Evolutionary conservation across 2,329 filamentous ascomycete species (phyloP), one percentile per base, ranked within the genome.

Genomic region (Botrytis elliptica): DNA sequence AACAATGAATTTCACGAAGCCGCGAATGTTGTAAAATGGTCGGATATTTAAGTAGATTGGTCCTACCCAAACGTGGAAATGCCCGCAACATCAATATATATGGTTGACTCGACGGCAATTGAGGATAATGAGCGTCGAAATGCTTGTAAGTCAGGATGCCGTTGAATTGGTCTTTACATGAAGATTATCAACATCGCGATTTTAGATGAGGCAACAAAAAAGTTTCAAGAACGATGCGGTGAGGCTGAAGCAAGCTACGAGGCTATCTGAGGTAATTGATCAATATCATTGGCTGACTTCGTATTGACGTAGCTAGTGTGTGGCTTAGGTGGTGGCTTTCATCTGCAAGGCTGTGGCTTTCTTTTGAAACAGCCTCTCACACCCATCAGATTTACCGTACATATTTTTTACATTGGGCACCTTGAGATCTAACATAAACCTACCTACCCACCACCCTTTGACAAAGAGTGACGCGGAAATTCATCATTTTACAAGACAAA

Each of bases 51-150:
- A 70, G 67, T 57, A 75, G 73, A 52, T 72, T 67, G 59, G 73
- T 64, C 76, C 74, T 76, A 67, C 66, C 73, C 36, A 74, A 40
- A 44, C 44, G 38, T 40, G 38, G 59, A 16, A 57, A 49, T 46
- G 75, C n/a, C 67, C 77, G 77, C 67, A 79, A 78, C 77, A 79
- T 79, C 57, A 77, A 78, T 67, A 22, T 22, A 9, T 68, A 40
- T 36, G 55, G 36, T 33, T n/a, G 4, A n/a, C 2, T 68, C 10
- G 36, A 42, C 38, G 25, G 9, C 8, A 12, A 25, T 8, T 57
- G 66, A 57, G 49, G 9, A 57, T 14, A 14, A 42, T 42, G 10
- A 42, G 18, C 25, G 25, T 49, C 42, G 36, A 42, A 12, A 68
- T 33, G 18, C 8, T 25, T 66, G 16, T 25, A 8, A 18, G 10